Evolutionary conservation across 2,329 filamentous ascomycete genomes (phyloP), one percentile per base, ranked within the genome.

Genomic region (Xylariaceae sp.): DNA sequence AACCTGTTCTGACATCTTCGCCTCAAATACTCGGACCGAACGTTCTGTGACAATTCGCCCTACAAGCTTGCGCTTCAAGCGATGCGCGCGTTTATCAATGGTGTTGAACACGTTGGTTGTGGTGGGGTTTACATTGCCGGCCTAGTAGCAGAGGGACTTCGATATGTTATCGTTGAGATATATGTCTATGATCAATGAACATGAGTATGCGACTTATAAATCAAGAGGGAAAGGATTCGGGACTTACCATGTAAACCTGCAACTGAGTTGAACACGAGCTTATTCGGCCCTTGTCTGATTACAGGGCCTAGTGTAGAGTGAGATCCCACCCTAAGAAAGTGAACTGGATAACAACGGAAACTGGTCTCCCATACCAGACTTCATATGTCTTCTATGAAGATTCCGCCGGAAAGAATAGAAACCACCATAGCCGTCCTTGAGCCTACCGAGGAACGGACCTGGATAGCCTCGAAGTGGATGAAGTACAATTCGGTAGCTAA

Each of bases 241-340:
- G 16, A 33, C 23, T 19, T 17, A 54, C 51, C 51, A 16, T 43
- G n/a, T 4, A 54, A 17, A n/a, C 41, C 51, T 9, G 16, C 9
- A 3, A 26, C 17, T 2, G 51, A 23, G 34, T 34, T 54, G 19
- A 54, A 54, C 1, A 54, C 34, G 1, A 54, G 26, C 12, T 41
- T 48, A 33, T 54, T 54, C 3, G 51, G 51, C 6, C 33, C 51
- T n/a, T 47, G 41, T 16, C 51, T 21, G 2, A 54, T 29, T 4
- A 54, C 26, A 6, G 49, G 17, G 12, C 49, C 49, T 52, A n/a
- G n/a, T n/a, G n/a, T n/a, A n/a, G n/a, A n/a, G n/a, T n/a, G n/a
- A n/a, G n/a, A n/a, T n/a, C n/a, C n/a, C n/a, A n/a, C n/a, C n/a
- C n/a, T n/a, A n/a, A n/a, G n/a, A n/a, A n/a, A n/a, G n/a, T n/a